Percentiles rank a stretch among this genome's conserved stretches.
phyloP scores from a whole-genome alignment of 2,329 filamentous ascomycete genomes.

The Volutella citrinella region DNA sequence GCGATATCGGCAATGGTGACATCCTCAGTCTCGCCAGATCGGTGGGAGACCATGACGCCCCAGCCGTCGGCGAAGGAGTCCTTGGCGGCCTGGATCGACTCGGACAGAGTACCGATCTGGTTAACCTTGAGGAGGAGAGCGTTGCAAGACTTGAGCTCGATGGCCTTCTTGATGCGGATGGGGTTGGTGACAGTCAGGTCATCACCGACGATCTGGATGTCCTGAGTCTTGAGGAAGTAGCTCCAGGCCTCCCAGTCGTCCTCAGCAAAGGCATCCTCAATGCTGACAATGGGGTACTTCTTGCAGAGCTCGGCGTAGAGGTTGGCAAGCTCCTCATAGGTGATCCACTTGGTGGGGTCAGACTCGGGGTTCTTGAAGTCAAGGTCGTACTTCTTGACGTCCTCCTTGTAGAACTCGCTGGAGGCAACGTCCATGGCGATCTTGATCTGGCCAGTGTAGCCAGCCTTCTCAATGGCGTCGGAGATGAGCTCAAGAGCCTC shows the following conservation, averaged over 20 bases:
- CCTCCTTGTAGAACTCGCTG: conserved; percentile 98
- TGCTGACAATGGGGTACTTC: conserved; percentile 98
- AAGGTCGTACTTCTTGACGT: conserved; percentile 98
- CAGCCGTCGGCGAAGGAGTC: conserved; percentile 93
- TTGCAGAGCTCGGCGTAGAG: conserved; percentile 82
- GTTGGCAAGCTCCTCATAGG: conserved; percentile 93
- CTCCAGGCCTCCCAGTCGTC: conserved; percentile 99
- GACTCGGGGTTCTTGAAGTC: conserved; percentile 99
- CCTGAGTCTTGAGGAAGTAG: conserved; percentile 99
- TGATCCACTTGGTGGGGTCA: conserved; percentile 96
- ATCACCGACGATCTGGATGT: conserved; percentile 98
- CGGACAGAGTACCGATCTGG: conserved; percentile 98
- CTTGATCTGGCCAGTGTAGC: conserved; percentile 93
- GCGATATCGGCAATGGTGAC: conserved; percentile 98
- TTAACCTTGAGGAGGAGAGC: conserved; percentile 99
- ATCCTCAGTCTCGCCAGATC: conserved; percentile 98
- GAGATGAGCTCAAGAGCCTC: conserved; percentile 97
- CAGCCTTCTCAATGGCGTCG: conserved; percentile 88
- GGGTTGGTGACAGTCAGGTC: conserved; percentile 99
- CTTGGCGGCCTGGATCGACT: conserved; percentile 99
- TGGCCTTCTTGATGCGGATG: conserved; percentile 98
- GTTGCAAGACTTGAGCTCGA: conserved; percentile 98
- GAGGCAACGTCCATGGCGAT: conserved; percentile 99
- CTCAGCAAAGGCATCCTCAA: conserved; percentile 99
- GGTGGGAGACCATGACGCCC: conserved; percentile 99